These are phyloP conservation scores for Trametes meyenii DNA, from an alignment of 768 basidiomycete species.

Conservation along the genomic window DNA sequence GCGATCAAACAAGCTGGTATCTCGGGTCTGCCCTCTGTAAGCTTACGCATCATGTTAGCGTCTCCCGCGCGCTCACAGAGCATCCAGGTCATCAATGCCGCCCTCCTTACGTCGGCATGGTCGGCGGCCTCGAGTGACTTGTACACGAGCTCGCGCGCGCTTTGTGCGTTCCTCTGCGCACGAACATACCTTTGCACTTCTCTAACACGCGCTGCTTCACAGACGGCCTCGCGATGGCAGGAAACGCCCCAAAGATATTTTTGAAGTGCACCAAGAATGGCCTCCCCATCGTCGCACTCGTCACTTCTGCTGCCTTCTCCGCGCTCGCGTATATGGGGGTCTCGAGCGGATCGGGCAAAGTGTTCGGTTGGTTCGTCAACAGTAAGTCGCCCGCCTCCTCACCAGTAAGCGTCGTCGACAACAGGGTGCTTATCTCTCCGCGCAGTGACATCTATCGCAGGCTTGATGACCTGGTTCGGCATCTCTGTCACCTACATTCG, in stretches of 20 bases:
- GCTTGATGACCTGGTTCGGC: constrained; percentile 51
- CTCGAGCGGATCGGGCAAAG: constrained; percentile 61
- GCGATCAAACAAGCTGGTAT: constrained; percentile 89
- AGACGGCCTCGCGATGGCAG: constrained; percentile 81
- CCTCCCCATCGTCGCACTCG: constrained; percentile 73
- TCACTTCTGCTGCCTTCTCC: constrained; percentile 69
- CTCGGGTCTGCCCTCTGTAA: constrained; percentile 75
- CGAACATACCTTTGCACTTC: not conserved
- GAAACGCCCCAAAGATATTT: constrained; percentile 86
- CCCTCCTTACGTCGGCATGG: constrained; percentile 87
- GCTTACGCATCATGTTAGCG: constrained; percentile 28
- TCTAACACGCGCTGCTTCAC: not conserved
- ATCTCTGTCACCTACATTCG: constrained; percentile 58
- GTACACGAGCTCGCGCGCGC: constrained; percentile 84
- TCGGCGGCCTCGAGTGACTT: constrained; percentile 90
- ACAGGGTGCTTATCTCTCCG: not conserved
- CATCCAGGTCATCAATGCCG: constrained; percentile 73
- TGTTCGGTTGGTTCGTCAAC: constrained; percentile 81
- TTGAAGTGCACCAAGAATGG: constrained; percentile 67
- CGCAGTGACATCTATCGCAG: constrained; percentile 43
- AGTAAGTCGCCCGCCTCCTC: constrained; percentile 28
- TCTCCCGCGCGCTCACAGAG: not conserved
- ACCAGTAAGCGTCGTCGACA: not conserved
- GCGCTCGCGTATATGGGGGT: constrained; percentile 84
- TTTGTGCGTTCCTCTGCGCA: constrained; percentile 55